Base-by-base conservation (phyloP, 352 stramenopile species). In the Pelagophyceae sp. region DNA sequence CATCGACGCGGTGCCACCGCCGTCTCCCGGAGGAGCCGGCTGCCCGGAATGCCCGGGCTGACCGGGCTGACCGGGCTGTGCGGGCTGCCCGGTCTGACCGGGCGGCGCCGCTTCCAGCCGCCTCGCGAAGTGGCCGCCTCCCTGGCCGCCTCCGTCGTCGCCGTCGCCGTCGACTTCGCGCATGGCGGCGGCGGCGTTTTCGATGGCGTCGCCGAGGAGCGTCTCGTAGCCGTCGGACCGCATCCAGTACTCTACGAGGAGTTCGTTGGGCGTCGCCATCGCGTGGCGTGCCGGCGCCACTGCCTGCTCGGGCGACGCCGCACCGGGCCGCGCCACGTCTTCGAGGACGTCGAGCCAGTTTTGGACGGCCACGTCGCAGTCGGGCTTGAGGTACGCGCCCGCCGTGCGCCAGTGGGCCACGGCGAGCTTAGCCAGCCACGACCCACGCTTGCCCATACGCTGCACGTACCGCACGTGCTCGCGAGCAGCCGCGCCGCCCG, bases 201-300 rank as follows among this genome's bases (percentile, higher is more conserved):
- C 35, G 20, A 15, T 11, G 11, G 38, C 67, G 33, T 74, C 67
- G 2, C 33, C 35, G 20, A 23, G 19, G 17, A 74, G 38, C 15
- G 67, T 58, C 20, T 3, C 31, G 35, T 35, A 35, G 67, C 67
- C 67, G 38, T 74, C 67, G 29, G 67, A 17, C 2, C 33, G 19
- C 11, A 74, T 1, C 67, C 67, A 74, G 67, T 74, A 31, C 35
- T 74, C 67, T 19, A 74, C 67, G 67, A 74, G 67, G 35, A 74
- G 67, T 19, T 74, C 67, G 35, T 50, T 58, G 3, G 33, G 67
- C 27, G 35, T 74, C 11, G 38, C 6, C 19, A 3, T 31, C 2
- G 38, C 67, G 37, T 74, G 67, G 35, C 37, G 67, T 0, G 33
- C 11, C 35, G 29, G 20, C 35, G 29, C 33, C 15, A 3, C 5